Evolutionary conservation across 768 basidiomycete species (phyloP), one percentile per base, ranked within the genome.

Genomic region (Lentinus tigrinus): DNA sequence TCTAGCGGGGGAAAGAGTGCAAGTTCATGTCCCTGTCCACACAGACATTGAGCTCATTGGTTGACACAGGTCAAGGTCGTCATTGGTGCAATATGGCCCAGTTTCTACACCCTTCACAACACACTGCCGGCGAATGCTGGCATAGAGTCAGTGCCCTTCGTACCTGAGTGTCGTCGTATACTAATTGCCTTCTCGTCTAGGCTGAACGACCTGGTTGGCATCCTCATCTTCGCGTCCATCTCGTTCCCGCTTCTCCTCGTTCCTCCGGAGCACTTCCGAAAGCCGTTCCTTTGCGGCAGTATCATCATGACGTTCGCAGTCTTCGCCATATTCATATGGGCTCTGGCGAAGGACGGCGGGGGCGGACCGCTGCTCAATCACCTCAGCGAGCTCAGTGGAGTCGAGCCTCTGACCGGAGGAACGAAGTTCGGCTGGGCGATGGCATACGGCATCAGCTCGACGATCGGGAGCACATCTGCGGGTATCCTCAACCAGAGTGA

Each of bases 401-500:
- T 48, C 28, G 42, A 50, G 34, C 44, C 59, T 4, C 23, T 64
- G 9, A 13, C 36, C 21, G 48, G 40, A 59, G 44, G 51, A 2
- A 21, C 63, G 13, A n/a, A 44, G 19, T 54, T 64, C n/a, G 60
- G 60, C 21, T 66, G 65, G 65, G 55, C 61, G 1, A 66, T 66
- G 43, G 57, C 60, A 11, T 58, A 54, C 46, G 56, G 63, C 28
- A 58, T 66, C 47, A 63, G 54, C 48, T 62, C 65, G 14, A 57
- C 58, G 5, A 64, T 66, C 24, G 65, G 65, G 31, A 28, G 54
- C 26, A 63, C 57, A 31, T 56, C 60, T 23, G 63, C 63, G 10
- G 65, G 65, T 14, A 63, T 66, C 50, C 61, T 63, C 19, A 66
- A 66, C 53, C 60, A 62, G 38, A 61, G 57, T 53, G 65, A 66